phyloP scores from a whole-genome alignment of 2,329 filamentous ascomycete species.

The Colletotrichum higginsianum region DNA sequence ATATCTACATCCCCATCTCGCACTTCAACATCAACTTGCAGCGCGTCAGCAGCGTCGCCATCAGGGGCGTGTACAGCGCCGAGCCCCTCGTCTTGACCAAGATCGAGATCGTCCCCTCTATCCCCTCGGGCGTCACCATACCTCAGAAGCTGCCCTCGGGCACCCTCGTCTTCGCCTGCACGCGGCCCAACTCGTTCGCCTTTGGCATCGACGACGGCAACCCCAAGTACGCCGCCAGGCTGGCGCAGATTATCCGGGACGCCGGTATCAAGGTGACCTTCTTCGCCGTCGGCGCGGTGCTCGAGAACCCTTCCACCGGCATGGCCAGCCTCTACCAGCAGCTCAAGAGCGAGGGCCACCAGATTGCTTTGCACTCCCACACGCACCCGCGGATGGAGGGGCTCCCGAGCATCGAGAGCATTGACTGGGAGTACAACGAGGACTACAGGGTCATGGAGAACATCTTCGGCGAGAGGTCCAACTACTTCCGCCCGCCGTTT shows the following conservation, averaged over 20 bases:
- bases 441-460: conserved; percentile 65
- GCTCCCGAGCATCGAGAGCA: conserved; percentile 64
- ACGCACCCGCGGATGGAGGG: conserved; percentile 79
- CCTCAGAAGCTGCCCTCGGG: conserved; percentile 74
- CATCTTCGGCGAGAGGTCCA: conserved; percentile 53
- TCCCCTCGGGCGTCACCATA: conserved; percentile 66
- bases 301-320: conserved; percentile 72
- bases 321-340: conserved; percentile 75
- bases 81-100: conserved; percentile 66
- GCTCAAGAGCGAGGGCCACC: conserved; percentile 74
- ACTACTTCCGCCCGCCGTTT: conserved; percentile 80
- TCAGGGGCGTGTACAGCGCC: conserved; percentile 74
- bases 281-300: conserved; percentile 77
- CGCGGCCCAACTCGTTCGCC: conserved; percentile 78
- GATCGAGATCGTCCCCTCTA: conserved; percentile 72
- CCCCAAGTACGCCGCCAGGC: conserved; percentile 57
- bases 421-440: conserved; percentile 74
- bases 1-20: conserved; percentile 77
- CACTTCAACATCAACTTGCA: conserved; percentile 76
- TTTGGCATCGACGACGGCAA: conserved; percentile 81
- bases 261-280: conserved; percentile 78
- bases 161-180: conserved; percentile 74
- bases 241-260: conserved; percentile 73
- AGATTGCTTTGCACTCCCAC: conserved; percentile 78
- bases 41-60: conserved; percentile 71